phyloP scores from a whole-genome alignment of 768 basidiomycete genomes.

The Macrocybe gigantea region DNA sequence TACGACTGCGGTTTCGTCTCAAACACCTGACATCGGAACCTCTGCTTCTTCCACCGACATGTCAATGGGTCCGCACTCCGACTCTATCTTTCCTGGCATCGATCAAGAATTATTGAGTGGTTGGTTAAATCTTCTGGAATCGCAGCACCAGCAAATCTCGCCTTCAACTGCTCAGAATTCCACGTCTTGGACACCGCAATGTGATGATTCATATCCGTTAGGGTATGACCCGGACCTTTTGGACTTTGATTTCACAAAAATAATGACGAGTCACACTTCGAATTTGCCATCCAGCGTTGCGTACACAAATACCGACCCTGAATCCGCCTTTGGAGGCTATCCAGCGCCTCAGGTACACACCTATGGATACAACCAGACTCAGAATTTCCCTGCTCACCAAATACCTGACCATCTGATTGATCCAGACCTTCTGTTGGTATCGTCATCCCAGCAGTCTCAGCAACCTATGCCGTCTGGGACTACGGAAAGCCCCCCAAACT shows the following conservation, averaged over 20 bases:
- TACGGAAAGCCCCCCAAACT: background rate
- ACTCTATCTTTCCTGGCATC: slow-evolving; percentile 3
- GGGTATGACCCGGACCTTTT: slow-evolving; percentile 7
- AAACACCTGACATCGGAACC: background rate
- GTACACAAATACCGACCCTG: too few species aligned
- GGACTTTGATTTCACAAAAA: slow-evolving; percentile 10
- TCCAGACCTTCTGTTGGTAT: slow-evolving; percentile 25
- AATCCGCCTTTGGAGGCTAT: too few species aligned
- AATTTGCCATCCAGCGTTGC: background rate
- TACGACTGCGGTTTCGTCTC: background rate
- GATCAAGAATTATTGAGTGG: slow-evolving; percentile 40
- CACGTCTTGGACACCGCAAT: too few species aligned
- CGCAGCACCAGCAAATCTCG: slow-evolving; percentile 18
- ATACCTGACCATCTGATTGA: slow-evolving; percentile 20
- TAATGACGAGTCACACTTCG: background rate
- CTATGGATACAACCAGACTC: too few species aligned
- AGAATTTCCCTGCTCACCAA: too few species aligned
- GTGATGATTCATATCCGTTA: background rate
- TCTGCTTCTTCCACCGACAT: too few species aligned
- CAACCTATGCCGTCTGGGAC: background rate
- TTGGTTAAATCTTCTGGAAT: slow-evolving; percentile 46
- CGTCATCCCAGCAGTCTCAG: slow-evolving; percentile 8
- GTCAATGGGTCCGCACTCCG: background rate
- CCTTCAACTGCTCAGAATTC: slow-evolving; percentile 16
- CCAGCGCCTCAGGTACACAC: too few species aligned